phyloP scores from a whole-genome alignment of 768 basidiomycete species.

The Tricholoma hemisulphureum region DNA sequence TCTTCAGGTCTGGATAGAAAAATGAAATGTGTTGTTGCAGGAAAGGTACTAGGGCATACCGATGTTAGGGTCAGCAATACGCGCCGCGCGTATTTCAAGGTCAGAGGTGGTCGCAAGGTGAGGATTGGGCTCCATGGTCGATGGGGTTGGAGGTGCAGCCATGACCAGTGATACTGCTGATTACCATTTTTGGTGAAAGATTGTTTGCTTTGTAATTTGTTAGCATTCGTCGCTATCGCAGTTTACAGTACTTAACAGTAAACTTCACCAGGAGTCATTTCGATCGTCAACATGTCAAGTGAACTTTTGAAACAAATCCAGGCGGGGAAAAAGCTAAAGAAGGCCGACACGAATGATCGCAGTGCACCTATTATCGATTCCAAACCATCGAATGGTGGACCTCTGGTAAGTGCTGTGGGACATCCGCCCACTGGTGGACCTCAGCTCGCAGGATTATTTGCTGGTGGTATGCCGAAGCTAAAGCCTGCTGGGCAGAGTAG shows the following conservation, averaged over 20 bases:
- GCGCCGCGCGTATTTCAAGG: conserved; percentile 68
- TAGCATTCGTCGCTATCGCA: neutral
- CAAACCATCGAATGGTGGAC: conserved; percentile 34
- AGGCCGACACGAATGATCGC: conserved; percentile 78
- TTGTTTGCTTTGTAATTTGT: conserved; percentile 6
- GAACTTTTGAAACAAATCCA: conserved; percentile 82
- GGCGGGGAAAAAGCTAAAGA: conserved; percentile 78
- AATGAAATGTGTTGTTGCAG: conserved; percentile 6
- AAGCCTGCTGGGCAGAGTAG: conserved; percentile 71
- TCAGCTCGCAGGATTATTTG: conserved; percentile 82
- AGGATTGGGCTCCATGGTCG: conserved; percentile 33
- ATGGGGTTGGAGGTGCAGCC: conserved; percentile 24
- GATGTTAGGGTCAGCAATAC: conserved; percentile 72
- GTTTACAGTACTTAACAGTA: neutral
- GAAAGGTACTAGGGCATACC: conserved; percentile 38
- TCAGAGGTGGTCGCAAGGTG: conserved; percentile 47
- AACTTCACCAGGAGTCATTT: no score
- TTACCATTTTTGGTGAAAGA: conserved; percentile 23
- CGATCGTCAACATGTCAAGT: conserved; percentile 56
- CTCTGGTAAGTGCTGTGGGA: conserved; percentile 30
- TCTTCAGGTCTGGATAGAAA: conserved; percentile 56
- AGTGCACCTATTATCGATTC: conserved; percentile 65
- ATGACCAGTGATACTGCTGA: conserved; percentile 16
- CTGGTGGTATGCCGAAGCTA: conserved; percentile 88
- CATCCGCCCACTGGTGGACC: conserved; percentile 43